Evolutionary conservation across 257 asterid genomes (phyloP).

Genomic region (Nicotiana knightiana): DNA sequence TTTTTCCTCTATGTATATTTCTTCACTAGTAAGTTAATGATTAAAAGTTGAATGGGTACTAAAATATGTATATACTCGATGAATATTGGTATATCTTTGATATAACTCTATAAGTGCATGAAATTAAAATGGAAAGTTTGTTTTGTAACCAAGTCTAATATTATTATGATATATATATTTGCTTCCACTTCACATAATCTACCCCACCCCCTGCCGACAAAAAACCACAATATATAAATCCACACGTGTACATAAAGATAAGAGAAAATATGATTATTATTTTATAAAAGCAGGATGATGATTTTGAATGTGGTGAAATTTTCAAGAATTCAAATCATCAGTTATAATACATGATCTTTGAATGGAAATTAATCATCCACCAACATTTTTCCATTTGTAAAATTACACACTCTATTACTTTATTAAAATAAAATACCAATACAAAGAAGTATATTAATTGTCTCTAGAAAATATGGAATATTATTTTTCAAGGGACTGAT

Average conservation of each 20-base stretch:
- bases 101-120: conserved; percentile 2
- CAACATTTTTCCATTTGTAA: not conserved
- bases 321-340: conserved; percentile 9
- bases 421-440: not conserved
- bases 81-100: not conserved
- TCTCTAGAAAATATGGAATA: not conserved
- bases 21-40: conserved; percentile 44
- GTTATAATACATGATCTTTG: not conserved
- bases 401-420: not conserved
- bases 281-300: not conserved
- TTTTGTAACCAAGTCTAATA: conserved; percentile 35
- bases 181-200: conserved; percentile 46
- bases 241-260: conserved; percentile 39
- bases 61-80: not conserved
- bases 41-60: conserved; percentile 4
- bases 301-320: not conserved
- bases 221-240: conserved; percentile 8
- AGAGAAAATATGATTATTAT: conserved; percentile 9
- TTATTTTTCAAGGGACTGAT: not conserved
- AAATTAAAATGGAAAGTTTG: conserved; percentile 23
- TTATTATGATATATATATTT: conserved; percentile 17
- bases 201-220: conserved; percentile 9
- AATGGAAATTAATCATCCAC: not conserved
- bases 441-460: not conserved
- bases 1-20: conserved; percentile 27